These are phyloP conservation scores for Monosporascus ibericus DNA, from an alignment of 2,329 filamentous ascomycete species.

Conservation along the genomic window DNA sequence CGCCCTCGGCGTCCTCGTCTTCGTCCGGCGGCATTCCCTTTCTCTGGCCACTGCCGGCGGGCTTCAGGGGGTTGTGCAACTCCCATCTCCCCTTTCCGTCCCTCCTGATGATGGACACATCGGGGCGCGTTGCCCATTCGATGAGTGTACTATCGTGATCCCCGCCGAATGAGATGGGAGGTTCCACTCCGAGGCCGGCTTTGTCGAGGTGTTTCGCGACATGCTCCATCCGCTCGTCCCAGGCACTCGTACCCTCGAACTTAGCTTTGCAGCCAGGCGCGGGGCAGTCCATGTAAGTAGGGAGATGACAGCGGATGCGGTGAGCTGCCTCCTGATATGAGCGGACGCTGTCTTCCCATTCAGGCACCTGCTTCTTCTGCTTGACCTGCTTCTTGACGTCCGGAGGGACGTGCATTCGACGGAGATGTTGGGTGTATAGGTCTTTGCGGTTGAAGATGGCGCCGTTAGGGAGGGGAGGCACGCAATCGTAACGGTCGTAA, in stretches of 20 bases:
- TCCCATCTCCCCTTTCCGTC: constrained; percentile 19
- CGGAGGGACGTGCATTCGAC: constrained; percentile 71
- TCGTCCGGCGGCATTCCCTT: constrained; percentile 6
- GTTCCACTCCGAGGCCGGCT: constrained; percentile 28
- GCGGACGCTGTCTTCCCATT: constrained; percentile 50
- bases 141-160: constrained; percentile 21
- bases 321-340: constrained; percentile 53
- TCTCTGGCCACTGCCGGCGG: constrained; percentile 4
- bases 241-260: constrained; percentile 60
- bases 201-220: constrained; percentile 73
- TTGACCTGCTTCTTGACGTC: constrained; percentile 32
- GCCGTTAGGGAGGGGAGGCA: constrained; percentile 43
- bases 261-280: constrained; percentile 49
- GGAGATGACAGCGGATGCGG: constrained; percentile 54
- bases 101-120: constrained; percentile 21
- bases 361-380: constrained; percentile 27
- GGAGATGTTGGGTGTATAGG: constrained; percentile 80
- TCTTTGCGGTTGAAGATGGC: constrained; percentile 82
- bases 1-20: constrained; percentile 24
- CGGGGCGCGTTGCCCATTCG: constrained; percentile 23
- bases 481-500: constrained; percentile 5
- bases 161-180: constrained; percentile 19
- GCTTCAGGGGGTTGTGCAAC: constrained; percentile 24
- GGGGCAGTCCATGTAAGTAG: constrained; percentile 55
- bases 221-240: constrained; percentile 85